Evolutionary conservation across 2,329 filamentous ascomycete species (phyloP), one percentile per base, ranked within the genome.

Genomic region (Fusarium chuoi): DNA sequence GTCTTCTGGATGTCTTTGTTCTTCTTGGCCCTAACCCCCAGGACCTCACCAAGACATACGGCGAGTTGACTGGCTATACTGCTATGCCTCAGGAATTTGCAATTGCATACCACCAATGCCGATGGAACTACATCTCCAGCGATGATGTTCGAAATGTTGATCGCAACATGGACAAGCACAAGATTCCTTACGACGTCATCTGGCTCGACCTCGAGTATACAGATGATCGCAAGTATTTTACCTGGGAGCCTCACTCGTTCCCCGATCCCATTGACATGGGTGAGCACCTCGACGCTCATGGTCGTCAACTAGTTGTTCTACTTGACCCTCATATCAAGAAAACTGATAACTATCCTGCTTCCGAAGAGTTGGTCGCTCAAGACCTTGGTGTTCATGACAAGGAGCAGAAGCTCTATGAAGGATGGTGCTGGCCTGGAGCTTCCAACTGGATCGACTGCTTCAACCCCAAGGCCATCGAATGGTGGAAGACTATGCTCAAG

Each of bases 291-390:
- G 94, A 95, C 74, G 89, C 91, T 70, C 93, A 94, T 57, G 93
- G 95, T 48, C 91, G 96, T 71, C 97, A 98, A 83, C 89, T 98
- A 14, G 96, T 98, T 18, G 90, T 93, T 54, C 97, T 99, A 77
- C 98, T 98, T 70, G 96, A 99, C 76, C 96, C 96, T 24, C 96
- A 99, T 77, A 98, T 99, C 86, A 99, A 99, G 86, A 98, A 98
- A 78, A 89, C 91, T 59, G 92, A 90, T 60, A 89, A 90, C 77
- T 99, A 98, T 80, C 85, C 84, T 1, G 88, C 98, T 35, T 91
- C 92, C 15, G 89, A 95, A 20, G 92, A 98, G 79, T 83, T 99
- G 75, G 96, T 93, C 82, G 92, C 91, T 63, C 94, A 98, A 80
- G 92, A 93, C 15, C 85, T 98, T 22, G 95, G 92, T 12, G 92